These are phyloP conservation scores for Pleurotus platypus DNA, from an alignment of 768 basidiomycete species.

Conservation along the genomic window DNA sequence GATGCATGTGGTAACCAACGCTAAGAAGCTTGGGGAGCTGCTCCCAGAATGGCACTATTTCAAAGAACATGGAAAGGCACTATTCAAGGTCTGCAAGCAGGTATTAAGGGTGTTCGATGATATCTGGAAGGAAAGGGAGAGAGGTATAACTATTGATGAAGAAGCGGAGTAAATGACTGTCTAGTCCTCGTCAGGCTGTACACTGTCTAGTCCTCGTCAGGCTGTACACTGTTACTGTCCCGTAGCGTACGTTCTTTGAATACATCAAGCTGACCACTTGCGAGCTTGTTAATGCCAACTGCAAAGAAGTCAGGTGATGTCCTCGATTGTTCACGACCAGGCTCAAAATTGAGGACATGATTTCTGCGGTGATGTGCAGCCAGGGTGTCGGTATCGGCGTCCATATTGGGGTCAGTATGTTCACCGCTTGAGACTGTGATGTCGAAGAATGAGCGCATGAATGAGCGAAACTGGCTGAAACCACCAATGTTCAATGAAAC, in stretches of 20 bases:
- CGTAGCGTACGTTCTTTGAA: background rate
- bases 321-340: background rate
- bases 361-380: background rate
- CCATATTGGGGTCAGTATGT: background rate
- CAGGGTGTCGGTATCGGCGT: background rate
- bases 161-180: too few species aligned
- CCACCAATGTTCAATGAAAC: background rate
- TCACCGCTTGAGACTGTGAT: background rate
- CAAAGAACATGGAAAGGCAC: background rate
- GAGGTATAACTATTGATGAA: background rate
- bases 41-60: background rate
- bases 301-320: background rate
- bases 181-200: background rate
- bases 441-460: background rate
- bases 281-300: background rate
- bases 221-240: too few species aligned
- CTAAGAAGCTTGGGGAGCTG: background rate
- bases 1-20: background rate
- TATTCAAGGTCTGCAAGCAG: background rate
- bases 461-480: background rate
- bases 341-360: background rate
- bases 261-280: background rate
- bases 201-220: too few species aligned
- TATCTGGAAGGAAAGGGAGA: background rate
- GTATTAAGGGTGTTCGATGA: background rate